These are phyloP conservation scores for Medicago ruthenica DNA, from an alignment of 306 rosid genomes.

Conservation along the genomic window DNA sequence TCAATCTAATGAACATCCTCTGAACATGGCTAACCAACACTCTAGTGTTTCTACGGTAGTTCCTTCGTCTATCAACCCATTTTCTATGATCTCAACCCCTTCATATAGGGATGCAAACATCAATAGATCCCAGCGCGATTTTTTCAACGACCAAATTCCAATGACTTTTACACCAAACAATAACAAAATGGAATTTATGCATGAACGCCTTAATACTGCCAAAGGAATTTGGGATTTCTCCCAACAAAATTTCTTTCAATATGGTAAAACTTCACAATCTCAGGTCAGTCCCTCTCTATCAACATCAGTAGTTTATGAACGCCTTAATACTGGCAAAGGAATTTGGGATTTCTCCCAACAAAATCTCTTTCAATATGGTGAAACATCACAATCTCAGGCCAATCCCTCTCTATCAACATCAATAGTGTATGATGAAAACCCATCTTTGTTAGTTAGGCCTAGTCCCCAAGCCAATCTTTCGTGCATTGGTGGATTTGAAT, in stretches of 20 bases:
- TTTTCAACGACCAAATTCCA: neutral
- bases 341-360: conserved; percentile 37
- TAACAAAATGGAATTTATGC: conserved; percentile 42
- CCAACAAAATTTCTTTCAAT: neutral
- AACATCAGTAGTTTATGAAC: conserved; percentile 2
- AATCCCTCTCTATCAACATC: neutral
- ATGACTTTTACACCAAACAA: conserved; percentile 8
- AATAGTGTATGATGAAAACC: conserved; percentile 35
- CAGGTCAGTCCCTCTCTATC: neutral
- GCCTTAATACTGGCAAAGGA: neutral
- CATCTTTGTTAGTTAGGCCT: conserved; percentile 4
- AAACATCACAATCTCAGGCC: neutral
- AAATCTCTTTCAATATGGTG: neutral
- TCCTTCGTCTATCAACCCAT: conserved; percentile 37
- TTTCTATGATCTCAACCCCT: conserved; percentile 37
- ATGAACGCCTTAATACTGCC: neutral
- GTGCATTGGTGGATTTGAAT: neutral
- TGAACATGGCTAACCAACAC: conserved; percentile 19
- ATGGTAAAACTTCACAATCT: neutral
- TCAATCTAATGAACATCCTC: conserved; percentile 18
- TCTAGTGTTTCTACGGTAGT: conserved; percentile 24
- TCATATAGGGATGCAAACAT: neutral
- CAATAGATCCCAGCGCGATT: conserved; percentile 25
- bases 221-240: conserved; percentile 33
- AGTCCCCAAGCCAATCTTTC: conserved; percentile 17